phyloP scores from a whole-genome alignment of 2,329 filamentous ascomycete genomes.

The Ilyonectria robusta region DNA sequence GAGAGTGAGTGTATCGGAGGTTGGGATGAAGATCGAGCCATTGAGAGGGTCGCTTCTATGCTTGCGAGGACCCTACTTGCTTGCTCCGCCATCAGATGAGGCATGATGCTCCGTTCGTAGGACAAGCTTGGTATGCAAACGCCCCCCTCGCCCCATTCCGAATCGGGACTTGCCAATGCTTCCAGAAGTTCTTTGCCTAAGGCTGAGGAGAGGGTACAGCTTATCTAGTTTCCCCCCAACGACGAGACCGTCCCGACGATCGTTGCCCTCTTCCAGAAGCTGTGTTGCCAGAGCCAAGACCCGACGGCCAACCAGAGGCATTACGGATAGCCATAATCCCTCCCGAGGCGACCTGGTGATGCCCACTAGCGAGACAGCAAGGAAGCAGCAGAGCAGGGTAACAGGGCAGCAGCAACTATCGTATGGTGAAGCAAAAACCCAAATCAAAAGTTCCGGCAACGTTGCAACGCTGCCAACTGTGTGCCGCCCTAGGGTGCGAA shows the following conservation, averaged over 20 bases:
- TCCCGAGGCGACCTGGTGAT: slow-evolving; percentile 12
- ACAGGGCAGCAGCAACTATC: background rate
- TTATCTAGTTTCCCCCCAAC: background rate
- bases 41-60: background rate
- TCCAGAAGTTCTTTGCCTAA: slow-evolving; percentile 8
- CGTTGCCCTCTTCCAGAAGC: slow-evolving; percentile 2
- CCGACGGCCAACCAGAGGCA: slow-evolving; percentile 1
- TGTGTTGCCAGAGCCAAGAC: slow-evolving; percentile 6
- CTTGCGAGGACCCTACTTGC: background rate
- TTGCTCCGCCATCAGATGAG: background rate
- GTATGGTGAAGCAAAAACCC: slow-evolving; percentile 12
- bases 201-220: slow-evolving; percentile 2
- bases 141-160: background rate
- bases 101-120: background rate
- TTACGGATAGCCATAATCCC: background rate
- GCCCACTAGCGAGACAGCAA: background rate
- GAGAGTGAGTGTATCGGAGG: no score
- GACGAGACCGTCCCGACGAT: slow-evolving; percentile 10
- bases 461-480: slow-evolving; percentile 25
- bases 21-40: background rate
- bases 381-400: background rate
- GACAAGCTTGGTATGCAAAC: background rate
- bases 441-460: slow-evolving; percentile 35
- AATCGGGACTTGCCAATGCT: background rate
- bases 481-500: slow-evolving; percentile 18